phyloP scores from a whole-genome alignment of 1,284 basidiomycete genomes.

The Papiliotrema flavescens region DNA sequence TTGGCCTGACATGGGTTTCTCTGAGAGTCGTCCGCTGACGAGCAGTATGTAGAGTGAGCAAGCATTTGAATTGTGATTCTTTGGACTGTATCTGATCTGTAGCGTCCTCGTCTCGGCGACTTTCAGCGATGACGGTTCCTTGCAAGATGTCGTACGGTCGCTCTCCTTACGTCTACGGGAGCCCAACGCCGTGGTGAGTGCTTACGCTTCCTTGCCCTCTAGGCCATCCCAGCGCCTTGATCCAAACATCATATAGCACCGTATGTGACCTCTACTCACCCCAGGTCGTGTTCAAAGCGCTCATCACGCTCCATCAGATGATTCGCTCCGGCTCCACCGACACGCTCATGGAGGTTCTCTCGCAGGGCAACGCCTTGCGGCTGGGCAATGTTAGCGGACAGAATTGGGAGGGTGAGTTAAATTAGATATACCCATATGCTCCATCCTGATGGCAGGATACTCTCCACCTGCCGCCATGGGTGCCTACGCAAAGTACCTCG shows the following conservation, averaged over 20 bases:
- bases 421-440: no score
- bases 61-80: not conserved
- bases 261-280: not conserved
- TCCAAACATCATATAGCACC: not conserved
- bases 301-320: slow-evolving; percentile 93
- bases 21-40: not conserved
- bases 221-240: not conserved
- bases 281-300: slow-evolving; percentile 91
- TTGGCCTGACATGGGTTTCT: slow-evolving; percentile 3
- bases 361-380: slow-evolving; percentile 70
- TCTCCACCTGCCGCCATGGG: slow-evolving; percentile 78
- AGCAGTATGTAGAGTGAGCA: slow-evolving; percentile 7
- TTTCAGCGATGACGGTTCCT: slow-evolving; percentile 84
- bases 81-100: not conserved
- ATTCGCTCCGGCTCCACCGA: slow-evolving; percentile 91
- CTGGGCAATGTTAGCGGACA: slow-evolving; percentile 72
- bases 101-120: slow-evolving; percentile 93
- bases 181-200: slow-evolving; percentile 77
- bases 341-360: slow-evolving; percentile 78
- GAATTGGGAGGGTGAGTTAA: slow-evolving; percentile 27
- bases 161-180: slow-evolving; percentile 79
- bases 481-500: slow-evolving; percentile 84
- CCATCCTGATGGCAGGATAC: slow-evolving; percentile 60
- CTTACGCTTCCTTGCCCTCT: no score
- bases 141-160: slow-evolving; percentile 87